Conservation (phyloP, 495 filamentous ascomycete genomes). For the Filosporella fistucella region DNA sequence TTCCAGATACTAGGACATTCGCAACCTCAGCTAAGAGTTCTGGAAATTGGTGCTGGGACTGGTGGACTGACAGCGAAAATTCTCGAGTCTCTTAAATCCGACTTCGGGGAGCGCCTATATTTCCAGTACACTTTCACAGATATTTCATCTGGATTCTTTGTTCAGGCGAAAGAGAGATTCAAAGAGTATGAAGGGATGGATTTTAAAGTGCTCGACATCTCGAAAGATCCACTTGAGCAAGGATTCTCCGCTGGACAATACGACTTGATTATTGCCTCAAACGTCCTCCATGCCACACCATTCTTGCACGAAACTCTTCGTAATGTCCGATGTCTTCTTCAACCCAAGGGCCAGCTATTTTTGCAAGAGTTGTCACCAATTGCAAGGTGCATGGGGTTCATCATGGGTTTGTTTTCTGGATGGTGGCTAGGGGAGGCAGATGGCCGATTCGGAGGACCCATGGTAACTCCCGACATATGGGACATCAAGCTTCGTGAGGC, state of each 20-base stretch:
- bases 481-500: constrained; percentile 28
- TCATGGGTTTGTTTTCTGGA: constrained; percentile 31
- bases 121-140: constrained; percentile 48
- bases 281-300: constrained; percentile 43
- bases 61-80: constrained; percentile 21
- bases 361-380: constrained; percentile 22
- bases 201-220: constrained; percentile 42
- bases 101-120: constrained; percentile 18
- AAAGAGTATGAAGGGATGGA: constrained; percentile 30
- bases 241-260: constrained; percentile 37
- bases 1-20: constrained; percentile 13
- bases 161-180: constrained; percentile 39
- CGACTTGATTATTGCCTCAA: constrained; percentile 44
- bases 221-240: constrained; percentile 34
- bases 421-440: constrained; percentile 51
- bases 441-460: constrained; percentile 34
- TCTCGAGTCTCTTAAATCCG: constrained; percentile 6
- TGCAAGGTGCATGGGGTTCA: constrained; percentile 28
- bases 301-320: constrained; percentile 32
- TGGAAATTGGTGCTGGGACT: constrained; percentile 38
- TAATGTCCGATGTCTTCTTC: constrained; percentile 38
- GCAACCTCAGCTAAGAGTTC: constrained; percentile 27
- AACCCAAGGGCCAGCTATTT: constrained; percentile 41
- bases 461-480: constrained; percentile 33
- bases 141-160: constrained; percentile 38